Conservation (phyloP, 495 filamentous ascomycete genomes). For the Oidiodendron maius region DNA sequence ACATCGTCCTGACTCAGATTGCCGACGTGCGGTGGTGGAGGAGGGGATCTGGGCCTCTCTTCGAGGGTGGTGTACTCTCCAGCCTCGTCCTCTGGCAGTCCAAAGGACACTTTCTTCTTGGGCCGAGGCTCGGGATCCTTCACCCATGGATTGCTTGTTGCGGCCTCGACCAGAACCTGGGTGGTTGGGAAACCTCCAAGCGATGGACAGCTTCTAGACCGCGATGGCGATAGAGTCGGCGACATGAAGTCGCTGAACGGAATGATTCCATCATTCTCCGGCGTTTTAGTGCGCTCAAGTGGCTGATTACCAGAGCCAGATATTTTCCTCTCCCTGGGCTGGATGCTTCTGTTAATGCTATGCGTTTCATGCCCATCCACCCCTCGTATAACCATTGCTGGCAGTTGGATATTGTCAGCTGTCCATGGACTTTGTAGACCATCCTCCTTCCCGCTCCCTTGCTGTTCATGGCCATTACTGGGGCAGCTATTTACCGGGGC, state of each 20-base stretch:
- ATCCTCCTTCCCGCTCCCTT: conserved; percentile 9
- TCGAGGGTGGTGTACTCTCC: background rate
- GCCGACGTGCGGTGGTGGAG: conserved; percentile 6
- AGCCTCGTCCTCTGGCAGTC: background rate
- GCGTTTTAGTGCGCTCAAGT: background rate
- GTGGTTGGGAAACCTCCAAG: conserved; percentile 1
- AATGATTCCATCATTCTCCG: conserved; percentile 1
- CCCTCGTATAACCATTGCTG: background rate
- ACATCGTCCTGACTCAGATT: background rate
- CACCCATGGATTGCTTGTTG: conserved; percentile 19
- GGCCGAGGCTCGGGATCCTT: conserved; percentile 7
- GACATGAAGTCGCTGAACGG: conserved; percentile 14
- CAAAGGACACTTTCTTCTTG: conserved; percentile 22
- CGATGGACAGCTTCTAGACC: background rate
- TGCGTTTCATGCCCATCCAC: background rate
- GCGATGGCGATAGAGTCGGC: conserved; percentile 6
- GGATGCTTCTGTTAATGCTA: background rate
- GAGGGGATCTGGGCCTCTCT: conserved; percentile 2
- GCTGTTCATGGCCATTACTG: too few relatives aligned
- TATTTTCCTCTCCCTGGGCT: too few relatives aligned
- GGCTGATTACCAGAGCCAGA: background rate
- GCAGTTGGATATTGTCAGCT: background rate
- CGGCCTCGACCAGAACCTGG: conserved; percentile 13
- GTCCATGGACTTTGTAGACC: conserved; percentile 20
- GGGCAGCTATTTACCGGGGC: too few relatives aligned